These are phyloP conservation scores for Colletotrichum lini DNA, from an alignment of 2,329 filamentous ascomycete genomes.

Conservation along the genomic window DNA sequence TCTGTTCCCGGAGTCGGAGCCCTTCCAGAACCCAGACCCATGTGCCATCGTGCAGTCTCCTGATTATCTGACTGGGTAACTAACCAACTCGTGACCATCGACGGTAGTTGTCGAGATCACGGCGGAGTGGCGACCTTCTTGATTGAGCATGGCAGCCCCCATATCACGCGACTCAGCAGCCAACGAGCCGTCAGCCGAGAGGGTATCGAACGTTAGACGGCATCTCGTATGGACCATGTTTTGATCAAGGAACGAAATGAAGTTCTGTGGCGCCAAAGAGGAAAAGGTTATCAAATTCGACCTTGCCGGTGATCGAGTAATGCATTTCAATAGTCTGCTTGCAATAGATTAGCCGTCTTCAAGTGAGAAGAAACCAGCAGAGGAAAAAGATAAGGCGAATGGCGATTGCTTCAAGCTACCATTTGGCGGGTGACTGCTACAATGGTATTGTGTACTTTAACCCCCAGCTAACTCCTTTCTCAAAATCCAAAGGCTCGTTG, in stretches of 20 bases:
- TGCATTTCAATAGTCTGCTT: conserved; percentile 4
- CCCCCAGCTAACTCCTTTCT: background rate
- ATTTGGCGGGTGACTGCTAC: too few relatives aligned
- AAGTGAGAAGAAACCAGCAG: background rate
- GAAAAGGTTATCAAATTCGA: background rate
- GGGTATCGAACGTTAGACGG: background rate
- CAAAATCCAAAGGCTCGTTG: too few relatives aligned
- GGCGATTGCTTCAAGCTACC: background rate
- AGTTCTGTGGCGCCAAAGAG: too few relatives aligned
- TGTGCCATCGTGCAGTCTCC: background rate
- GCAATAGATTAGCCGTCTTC: background rate
- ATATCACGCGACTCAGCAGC: background rate
- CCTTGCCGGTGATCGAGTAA: background rate
- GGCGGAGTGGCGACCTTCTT: background rate
- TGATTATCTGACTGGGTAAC: background rate
- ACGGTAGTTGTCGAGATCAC: background rate
- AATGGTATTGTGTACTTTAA: background rate
- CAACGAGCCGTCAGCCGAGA: background rate
- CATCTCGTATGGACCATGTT: too few relatives aligned
- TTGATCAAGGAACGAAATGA: too few relatives aligned
- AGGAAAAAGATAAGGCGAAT: background rate
- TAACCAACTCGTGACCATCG: background rate
- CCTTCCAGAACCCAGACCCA: background rate
- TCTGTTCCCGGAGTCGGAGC: background rate
- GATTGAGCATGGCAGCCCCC: conserved; percentile 2